These are phyloP conservation scores for Akanthomyces uredinophilus DNA, from an alignment of 2,329 filamentous ascomycete genomes.

Conservation along the genomic window DNA sequence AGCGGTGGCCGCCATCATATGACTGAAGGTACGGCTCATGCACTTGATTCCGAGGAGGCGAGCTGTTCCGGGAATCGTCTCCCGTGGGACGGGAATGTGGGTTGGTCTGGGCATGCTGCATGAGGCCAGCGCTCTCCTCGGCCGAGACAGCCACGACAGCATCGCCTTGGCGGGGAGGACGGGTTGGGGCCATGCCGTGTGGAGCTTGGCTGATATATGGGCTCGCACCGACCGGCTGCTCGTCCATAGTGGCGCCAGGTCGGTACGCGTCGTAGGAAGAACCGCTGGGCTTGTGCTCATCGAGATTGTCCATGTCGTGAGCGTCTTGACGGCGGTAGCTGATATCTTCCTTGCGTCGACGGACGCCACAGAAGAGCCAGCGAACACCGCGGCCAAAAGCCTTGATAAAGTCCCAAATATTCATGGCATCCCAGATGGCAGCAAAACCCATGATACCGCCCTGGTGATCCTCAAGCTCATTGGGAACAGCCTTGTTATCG, in stretches of 20 bases:
- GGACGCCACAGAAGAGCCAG: conserved; percentile 75
- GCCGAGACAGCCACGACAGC: conserved; percentile 17
- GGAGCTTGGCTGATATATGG: conserved; percentile 36
- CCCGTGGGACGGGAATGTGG: conserved; percentile 17
- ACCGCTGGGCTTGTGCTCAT: conserved; percentile 22
- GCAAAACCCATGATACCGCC: conserved; percentile 61
- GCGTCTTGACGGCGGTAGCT: conserved; percentile 41
- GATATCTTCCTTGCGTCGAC: conserved; percentile 49
- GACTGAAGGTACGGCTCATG: conserved; percentile 12
- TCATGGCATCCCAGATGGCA: conserved; percentile 67
- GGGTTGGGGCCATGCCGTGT: conserved; percentile 27
- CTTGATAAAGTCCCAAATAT: conserved; percentile 79
- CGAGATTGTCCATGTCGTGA: conserved; percentile 35
- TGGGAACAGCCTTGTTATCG: conserved; percentile 35
- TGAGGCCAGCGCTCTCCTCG: conserved; percentile 41
- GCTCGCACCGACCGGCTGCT: conserved; percentile 26
- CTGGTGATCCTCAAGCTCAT: conserved; percentile 45
- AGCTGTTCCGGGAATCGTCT: background rate
- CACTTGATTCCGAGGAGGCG: conserved; percentile 3
- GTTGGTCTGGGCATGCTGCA: conserved; percentile 32
- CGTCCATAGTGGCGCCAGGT: conserved; percentile 30
- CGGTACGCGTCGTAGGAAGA: conserved; percentile 22
- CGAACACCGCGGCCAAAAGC: conserved; percentile 70
- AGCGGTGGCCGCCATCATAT: background rate
- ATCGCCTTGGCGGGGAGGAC: conserved; percentile 20